Conservation (phyloP, 805 yeast species). For the Pichia insulana region DNA sequence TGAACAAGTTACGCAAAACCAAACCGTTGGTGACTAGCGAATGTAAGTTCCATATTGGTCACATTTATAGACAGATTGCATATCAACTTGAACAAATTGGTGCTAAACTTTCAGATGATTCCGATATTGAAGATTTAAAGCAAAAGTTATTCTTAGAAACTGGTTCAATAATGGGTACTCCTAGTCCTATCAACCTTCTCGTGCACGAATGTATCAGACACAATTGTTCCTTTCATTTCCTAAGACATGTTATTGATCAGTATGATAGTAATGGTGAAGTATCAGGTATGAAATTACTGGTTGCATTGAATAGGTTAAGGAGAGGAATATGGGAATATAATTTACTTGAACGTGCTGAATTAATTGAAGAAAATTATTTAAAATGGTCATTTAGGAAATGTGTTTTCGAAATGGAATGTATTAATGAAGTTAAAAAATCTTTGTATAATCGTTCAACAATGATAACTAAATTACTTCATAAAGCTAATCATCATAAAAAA, state of each 20-base stretch:
- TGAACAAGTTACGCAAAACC: constrained; percentile 6
- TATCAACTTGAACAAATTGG: constrained; percentile 8
- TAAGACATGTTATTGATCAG: constrained; percentile 8
- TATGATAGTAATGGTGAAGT: constrained; percentile 9
- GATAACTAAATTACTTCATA: constrained; percentile 4
- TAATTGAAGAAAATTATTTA: constrained; percentile 7
- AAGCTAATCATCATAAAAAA: constrained; percentile 4
- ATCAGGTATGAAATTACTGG: constrained; percentile 5
- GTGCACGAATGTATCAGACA: constrained; percentile 8
- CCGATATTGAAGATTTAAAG: background rate
- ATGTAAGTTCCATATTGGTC: constrained; percentile 8
- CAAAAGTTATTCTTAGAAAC: constrained; percentile 3
- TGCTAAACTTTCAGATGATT: background rate
- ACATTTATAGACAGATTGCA: constrained; percentile 5
- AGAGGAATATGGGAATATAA: constrained; percentile 9
- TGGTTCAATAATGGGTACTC: background rate
- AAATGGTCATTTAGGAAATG: constrained; percentile 9
- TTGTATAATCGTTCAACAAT: constrained; percentile 5
- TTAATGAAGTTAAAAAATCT: constrained; percentile 8
- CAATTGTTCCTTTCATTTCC: constrained; percentile 7
- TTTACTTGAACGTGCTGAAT: constrained; percentile 6
- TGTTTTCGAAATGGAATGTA: constrained; percentile 9
- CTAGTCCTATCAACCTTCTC: constrained; percentile 1
- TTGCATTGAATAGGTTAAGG: constrained; percentile 6
- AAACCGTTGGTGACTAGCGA: constrained; percentile 7